These are phyloP conservation scores for Scedosporium aurantiacum DNA, from an alignment of 2,329 filamentous ascomycete genomes.

Conservation along the genomic window DNA sequence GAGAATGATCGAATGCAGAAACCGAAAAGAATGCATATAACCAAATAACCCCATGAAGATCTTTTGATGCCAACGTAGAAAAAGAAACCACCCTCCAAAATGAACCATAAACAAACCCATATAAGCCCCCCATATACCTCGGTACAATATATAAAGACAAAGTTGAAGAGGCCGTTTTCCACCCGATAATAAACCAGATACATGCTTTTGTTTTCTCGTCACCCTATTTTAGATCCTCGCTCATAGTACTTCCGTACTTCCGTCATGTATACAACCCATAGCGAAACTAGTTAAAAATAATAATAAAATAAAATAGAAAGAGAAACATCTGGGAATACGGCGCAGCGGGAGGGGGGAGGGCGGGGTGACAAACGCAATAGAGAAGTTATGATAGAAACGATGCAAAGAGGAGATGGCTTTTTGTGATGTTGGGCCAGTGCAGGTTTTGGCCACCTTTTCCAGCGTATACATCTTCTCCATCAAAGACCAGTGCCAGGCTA, in stretches of 20 bases:
- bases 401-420: background rate
- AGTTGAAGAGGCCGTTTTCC: background rate
- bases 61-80: background rate
- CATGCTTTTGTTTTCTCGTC: slow-evolving; percentile 1
- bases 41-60: background rate
- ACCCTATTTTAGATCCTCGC: background rate
- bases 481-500: too few relatives aligned
- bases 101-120: background rate
- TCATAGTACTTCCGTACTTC: background rate
- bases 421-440: too few relatives aligned
- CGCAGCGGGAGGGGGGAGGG: background rate
- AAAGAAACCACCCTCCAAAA: background rate
- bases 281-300: background rate
- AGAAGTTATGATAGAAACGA: background rate
- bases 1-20: background rate
- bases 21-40: background rate
- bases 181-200: background rate
- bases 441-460: too few relatives aligned
- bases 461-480: too few relatives aligned
- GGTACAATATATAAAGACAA: background rate
- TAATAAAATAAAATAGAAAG: background rate
- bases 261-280: background rate
- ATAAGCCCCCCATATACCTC: background rate
- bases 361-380: too few relatives aligned
- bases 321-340: background rate